Conservation (phyloP, 2,329 filamentous ascomycete species). For the Aspergillus puulaauensis region DNA sequence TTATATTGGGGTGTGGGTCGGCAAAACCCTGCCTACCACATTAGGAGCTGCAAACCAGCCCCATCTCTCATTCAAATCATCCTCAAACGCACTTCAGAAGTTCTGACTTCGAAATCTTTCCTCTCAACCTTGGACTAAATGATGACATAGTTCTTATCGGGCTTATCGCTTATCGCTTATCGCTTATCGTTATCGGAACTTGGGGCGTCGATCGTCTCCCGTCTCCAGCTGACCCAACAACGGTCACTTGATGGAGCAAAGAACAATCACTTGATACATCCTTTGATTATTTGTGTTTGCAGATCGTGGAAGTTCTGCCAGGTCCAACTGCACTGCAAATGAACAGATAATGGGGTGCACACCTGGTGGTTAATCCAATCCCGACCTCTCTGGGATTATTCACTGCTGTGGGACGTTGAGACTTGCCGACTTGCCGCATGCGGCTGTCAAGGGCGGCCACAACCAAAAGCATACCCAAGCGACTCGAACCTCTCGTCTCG, state of each 20-base stretch:
- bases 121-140: too few species aligned
- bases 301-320: not conserved
- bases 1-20: too few species aligned
- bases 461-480: not conserved
- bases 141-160: slow-evolving; percentile 4
- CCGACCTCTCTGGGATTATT: not conserved
- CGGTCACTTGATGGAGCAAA: not conserved
- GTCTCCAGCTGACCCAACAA: not conserved
- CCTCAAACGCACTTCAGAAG: too few species aligned
- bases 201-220: not conserved
- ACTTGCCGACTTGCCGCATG: slow-evolving; percentile 7
- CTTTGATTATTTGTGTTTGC: not conserved
- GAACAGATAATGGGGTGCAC: not conserved
- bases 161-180: not conserved
- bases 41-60: too few species aligned
- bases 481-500: not conserved
- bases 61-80: too few species aligned
- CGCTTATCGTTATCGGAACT: too few species aligned
- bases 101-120: too few species aligned
- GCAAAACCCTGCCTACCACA: too few species aligned
- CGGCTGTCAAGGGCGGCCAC: not conserved
- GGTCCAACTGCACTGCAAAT: not conserved
- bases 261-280: slow-evolving; percentile 2
- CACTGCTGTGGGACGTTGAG: not conserved
- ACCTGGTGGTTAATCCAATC: not conserved